Evolutionary conservation across 306 rosid species (phyloP).

Genomic region (Acacia acuminata): DNA sequence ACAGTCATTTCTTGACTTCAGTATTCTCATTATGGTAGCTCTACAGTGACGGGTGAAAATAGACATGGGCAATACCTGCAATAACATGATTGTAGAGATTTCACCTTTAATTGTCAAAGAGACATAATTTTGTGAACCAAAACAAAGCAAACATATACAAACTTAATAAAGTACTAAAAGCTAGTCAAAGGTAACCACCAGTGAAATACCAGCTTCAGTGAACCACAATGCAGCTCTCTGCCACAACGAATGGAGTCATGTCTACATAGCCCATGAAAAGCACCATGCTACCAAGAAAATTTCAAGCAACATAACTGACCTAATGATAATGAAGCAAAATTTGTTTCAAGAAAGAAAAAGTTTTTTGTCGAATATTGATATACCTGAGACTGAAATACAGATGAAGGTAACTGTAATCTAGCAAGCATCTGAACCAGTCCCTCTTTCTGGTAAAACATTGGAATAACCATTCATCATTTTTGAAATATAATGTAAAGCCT

Average conservation of each 20-base stretch:
- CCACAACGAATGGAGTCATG: constrained; percentile 59
- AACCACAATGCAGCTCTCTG: constrained; percentile 49
- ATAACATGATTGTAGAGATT: constrained; percentile 18
- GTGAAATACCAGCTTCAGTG: constrained; percentile 62
- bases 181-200: constrained; percentile 9
- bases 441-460: constrained; percentile 74
- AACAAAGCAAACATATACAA: constrained; percentile 4
- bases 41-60: constrained; percentile 50
- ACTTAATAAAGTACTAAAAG: constrained; percentile 23
- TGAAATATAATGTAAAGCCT: constrained; percentile 25
- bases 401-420: constrained; percentile 51
- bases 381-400: constrained; percentile 57
- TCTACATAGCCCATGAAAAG: constrained; percentile 56
- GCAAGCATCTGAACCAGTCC: constrained; percentile 78
- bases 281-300: constrained; percentile 62
- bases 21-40: constrained; percentile 45
- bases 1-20: constrained; percentile 36
- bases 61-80: constrained; percentile 68
- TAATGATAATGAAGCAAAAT: constrained; percentile 12
- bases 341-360: constrained; percentile 12
- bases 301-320: constrained; percentile 30
- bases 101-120: constrained; percentile 21
- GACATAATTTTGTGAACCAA: constrained; percentile 5
- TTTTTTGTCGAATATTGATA: constrained; percentile 26
- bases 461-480: constrained; percentile 40